Evolutionary conservation across 2,329 filamentous ascomycete genomes (phyloP).

Genomic region (Rasamsonia emersonii): DNA sequence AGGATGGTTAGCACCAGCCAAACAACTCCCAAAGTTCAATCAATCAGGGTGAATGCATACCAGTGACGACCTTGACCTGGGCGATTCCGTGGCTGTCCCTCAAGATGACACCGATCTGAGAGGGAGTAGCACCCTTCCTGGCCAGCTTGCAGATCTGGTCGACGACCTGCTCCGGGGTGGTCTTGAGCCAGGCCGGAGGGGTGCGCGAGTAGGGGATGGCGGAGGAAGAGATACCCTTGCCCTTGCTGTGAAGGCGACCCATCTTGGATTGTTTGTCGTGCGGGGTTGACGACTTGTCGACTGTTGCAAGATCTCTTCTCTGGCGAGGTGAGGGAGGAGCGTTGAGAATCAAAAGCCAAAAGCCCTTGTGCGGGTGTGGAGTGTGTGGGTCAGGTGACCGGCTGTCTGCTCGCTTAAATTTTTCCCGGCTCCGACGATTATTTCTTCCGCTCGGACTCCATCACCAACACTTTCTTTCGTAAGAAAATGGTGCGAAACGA

Average conservation of each 20-base stretch:
- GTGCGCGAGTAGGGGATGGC: slow-evolving; percentile 95
- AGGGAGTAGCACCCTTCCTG: slow-evolving; percentile 67
- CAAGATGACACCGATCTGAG: slow-evolving; percentile 97
- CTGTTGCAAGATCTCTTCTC: slow-evolving; percentile 2
- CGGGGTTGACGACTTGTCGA: slow-evolving; percentile 11
- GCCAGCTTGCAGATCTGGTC: slow-evolving; percentile 58
- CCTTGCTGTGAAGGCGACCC: slow-evolving; percentile 84
- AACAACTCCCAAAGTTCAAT: slow-evolving; percentile 1
- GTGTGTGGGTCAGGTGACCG: slow-evolving; percentile 12
- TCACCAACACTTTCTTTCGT: no score
- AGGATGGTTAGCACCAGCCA: slow-evolving; percentile 31
- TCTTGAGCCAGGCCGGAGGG: slow-evolving; percentile 94
- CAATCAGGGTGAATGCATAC: slow-evolving; percentile 45
- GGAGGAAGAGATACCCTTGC: slow-evolving; percentile 97
- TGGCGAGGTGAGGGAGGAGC: not conserved
- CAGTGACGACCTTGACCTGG: slow-evolving; percentile 95
- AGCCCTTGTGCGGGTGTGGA: not conserved
- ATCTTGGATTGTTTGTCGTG: slow-evolving; percentile 12
- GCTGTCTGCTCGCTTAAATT: slow-evolving; percentile 2
- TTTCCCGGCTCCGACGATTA: slow-evolving; percentile 2
- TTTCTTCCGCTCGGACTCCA: not conserved
- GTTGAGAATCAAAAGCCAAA: not conserved
- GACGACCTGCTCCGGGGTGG: slow-evolving; percentile 94
- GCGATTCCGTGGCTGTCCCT: slow-evolving; percentile 97
- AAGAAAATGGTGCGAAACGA: no score